Percentiles rank a stretch among this genome's conserved stretches.
phyloP scores from a whole-genome alignment of 2,329 filamentous ascomycete genomes.

The Epichloe brachyelytri region DNA sequence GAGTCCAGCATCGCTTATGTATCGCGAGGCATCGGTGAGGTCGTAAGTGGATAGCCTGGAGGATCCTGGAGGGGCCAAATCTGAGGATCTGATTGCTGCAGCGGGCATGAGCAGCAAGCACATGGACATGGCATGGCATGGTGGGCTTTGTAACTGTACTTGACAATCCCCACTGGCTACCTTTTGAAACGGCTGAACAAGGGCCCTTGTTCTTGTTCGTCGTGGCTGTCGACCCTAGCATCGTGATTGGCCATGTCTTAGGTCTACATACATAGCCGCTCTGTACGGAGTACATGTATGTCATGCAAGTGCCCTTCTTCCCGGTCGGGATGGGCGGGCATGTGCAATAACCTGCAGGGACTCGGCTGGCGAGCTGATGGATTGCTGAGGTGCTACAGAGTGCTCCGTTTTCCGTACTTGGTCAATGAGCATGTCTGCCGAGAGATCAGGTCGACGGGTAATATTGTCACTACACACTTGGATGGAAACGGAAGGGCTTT shows the following conservation, averaged over 20 bases:
- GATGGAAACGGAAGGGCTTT: not conserved
- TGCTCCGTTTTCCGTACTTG: not conserved
- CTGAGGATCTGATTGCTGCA: slow-evolving; percentile 4
- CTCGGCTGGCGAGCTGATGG: not conserved
- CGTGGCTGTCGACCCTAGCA: slow-evolving; percentile 4
- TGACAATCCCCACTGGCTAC: slow-evolving; percentile 3
- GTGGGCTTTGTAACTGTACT: slow-evolving; percentile 3
- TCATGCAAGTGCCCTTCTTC: slow-evolving; percentile 23
- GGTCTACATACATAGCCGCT: slow-evolving; percentile 26
- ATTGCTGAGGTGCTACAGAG: not conserved
- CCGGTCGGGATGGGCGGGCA: slow-evolving; percentile 5
- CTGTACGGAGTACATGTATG: slow-evolving; percentile 15
- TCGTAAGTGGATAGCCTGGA: slow-evolving; percentile 1
- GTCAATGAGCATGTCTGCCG: not conserved
- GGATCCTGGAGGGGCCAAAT: not conserved
- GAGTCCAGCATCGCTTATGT: slow-evolving; percentile 14
- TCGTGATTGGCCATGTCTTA: slow-evolving; percentile 21
- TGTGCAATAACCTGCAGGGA: slow-evolving; percentile 16
- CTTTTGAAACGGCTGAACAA: slow-evolving; percentile 19
- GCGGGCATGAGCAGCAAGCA: not conserved
- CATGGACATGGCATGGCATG: not conserved
- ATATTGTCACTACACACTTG: not conserved
- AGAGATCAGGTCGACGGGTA: not conserved
- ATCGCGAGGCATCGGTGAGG: slow-evolving; percentile 1
- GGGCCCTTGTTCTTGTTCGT: slow-evolving; percentile 14